Evolutionary conservation across 2,329 filamentous ascomycete species (phyloP).

Genomic region (Botrytis porri): DNA sequence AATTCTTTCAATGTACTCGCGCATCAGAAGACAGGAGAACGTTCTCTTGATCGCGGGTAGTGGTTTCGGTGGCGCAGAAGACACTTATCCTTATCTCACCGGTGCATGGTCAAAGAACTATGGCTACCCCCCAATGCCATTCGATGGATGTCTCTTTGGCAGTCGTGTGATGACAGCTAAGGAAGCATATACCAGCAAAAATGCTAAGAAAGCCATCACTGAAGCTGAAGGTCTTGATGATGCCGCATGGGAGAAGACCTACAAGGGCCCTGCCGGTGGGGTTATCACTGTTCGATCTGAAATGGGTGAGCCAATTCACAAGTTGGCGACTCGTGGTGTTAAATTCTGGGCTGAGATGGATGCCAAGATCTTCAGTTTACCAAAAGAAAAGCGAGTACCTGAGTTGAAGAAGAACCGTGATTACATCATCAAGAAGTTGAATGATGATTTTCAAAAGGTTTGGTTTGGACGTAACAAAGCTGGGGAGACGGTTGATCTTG

Average conservation of each 20-base stretch:
- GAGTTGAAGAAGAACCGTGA: slow-evolving; percentile 86
- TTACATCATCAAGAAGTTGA: slow-evolving; percentile 93
- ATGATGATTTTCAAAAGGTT: slow-evolving; percentile 94
- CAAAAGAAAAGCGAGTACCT: slow-evolving; percentile 83
- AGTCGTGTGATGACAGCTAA: slow-evolving; percentile 94
- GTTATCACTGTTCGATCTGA: slow-evolving; percentile 96
- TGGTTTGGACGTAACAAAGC: slow-evolving; percentile 88
- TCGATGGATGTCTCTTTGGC: slow-evolving; percentile 86
- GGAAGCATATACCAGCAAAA: slow-evolving; percentile 83
- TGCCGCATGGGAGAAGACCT: slow-evolving; percentile 84
- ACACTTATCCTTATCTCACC: slow-evolving; percentile 89
- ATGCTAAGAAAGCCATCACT: slow-evolving; percentile 85
- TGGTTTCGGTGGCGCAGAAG: slow-evolving; percentile 85
- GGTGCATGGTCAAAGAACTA: slow-evolving; percentile 84
- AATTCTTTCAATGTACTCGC: slow-evolving; percentile 84
- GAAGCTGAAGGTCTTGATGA: slow-evolving; percentile 82
- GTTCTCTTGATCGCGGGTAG: slow-evolving; percentile 86
- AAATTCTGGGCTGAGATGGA: slow-evolving; percentile 99
- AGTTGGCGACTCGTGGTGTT: slow-evolving; percentile 94
- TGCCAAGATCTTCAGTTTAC: slow-evolving; percentile 92
- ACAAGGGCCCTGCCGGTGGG: slow-evolving; percentile 86
- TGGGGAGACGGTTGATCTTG: slow-evolving; percentile 79
- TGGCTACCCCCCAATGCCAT: slow-evolving; percentile 89
- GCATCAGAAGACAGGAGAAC: slow-evolving; percentile 81
- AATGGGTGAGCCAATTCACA: slow-evolving; percentile 99